Base-by-base conservation (phyloP, 2,329 filamentous ascomycete genomes). In the Fusarium sp. region DNA sequence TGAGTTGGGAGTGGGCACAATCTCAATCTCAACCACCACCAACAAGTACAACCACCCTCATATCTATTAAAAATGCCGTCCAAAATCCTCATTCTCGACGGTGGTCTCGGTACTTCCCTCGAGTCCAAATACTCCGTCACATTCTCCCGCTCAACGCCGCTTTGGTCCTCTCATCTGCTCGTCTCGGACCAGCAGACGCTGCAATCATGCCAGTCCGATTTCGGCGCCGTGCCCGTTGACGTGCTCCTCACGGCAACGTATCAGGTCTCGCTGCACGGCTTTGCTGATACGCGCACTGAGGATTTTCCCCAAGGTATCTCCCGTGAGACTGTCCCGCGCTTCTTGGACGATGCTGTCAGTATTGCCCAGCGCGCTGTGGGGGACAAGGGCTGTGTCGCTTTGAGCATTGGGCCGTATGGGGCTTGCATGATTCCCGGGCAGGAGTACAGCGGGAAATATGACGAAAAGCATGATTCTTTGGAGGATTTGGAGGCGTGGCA, bases 131-230 rank as follows among this genome's bases (percentile, higher is more conserved):
- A 89, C 74, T 76, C 77, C 55, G 72, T 85, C 60, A 78, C 74
- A 15, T 91, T 91, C 74, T 75, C 78, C 26, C 73, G 78, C 36
- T 79, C 77, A 12, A 85, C 82, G 10, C 89, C 89, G 0, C 83
- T 91, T 38, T 91, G 89, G 89, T 90, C 89, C 1, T 88, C 88
- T 1, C 85, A 91, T 71, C 81, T 91, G 7, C 82, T 91, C n/a
- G 72, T 90, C 52, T 79, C 83, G 34, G 80, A 83, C 65, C 82
- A 80, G 4, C 67, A 78, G 9, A 86, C 83, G 1, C 82, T 90
- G 10, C 76, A 81, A 58, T 77, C 77, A 28, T 88, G 86, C 73
- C 88, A 90, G 72, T 72, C 73, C 51, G 83, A 85, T 66, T 90
- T 90, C 73, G 81, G 79, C 51, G 61, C 72, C 9, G 83, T 86